Evolutionary conservation across 768 basidiomycete species (phyloP).

Genomic region (Cubamyces sp.): DNA sequence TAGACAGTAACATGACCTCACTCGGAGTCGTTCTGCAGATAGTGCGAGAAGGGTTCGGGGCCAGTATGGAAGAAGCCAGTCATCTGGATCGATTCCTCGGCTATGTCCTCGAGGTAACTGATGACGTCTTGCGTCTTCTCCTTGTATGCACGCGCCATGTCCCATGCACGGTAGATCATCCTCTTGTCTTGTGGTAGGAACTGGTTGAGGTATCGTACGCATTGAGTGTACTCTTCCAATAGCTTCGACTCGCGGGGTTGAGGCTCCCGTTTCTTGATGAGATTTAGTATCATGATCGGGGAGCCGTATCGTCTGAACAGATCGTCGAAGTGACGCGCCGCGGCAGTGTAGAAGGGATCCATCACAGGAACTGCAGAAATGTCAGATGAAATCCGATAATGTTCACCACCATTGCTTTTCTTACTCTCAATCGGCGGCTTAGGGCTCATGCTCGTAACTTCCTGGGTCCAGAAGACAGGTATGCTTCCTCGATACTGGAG

Average conservation of each 20-base stretch:
- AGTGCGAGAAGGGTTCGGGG: slow-evolving; percentile 79
- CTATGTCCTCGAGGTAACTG: slow-evolving; percentile 91
- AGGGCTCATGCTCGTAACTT: slow-evolving; percentile 86
- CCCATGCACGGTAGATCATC: slow-evolving; percentile 94
- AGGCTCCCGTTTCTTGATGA: slow-evolving; percentile 86
- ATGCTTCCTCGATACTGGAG: slow-evolving; percentile 91
- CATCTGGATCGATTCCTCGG: slow-evolving; percentile 88
- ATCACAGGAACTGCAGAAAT: slow-evolving; percentile 49
- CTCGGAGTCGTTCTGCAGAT: slow-evolving; percentile 49
- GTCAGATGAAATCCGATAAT: background rate
- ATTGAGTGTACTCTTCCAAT: slow-evolving; percentile 88
- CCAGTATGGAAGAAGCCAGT: slow-evolving; percentile 97
- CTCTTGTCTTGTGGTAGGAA: slow-evolving; percentile 85
- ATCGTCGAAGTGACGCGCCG: slow-evolving; percentile 90
- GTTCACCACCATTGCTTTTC: no score
- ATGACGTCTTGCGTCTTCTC: slow-evolving; percentile 97
- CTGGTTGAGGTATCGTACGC: slow-evolving; percentile 92
- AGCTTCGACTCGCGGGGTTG: slow-evolving; percentile 88
- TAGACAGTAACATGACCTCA: slow-evolving; percentile 25
- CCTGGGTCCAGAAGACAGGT: slow-evolving; percentile 96
- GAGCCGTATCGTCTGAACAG: slow-evolving; percentile 88
- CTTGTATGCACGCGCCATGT: slow-evolving; percentile 94
- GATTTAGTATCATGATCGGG: slow-evolving; percentile 88
- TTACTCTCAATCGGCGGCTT: slow-evolving; percentile 95
- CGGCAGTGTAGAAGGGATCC: slow-evolving; percentile 94